phyloP scores from a whole-genome alignment of 2,329 filamentous ascomycete species.

The Magnaporthiopsis poae region DNA sequence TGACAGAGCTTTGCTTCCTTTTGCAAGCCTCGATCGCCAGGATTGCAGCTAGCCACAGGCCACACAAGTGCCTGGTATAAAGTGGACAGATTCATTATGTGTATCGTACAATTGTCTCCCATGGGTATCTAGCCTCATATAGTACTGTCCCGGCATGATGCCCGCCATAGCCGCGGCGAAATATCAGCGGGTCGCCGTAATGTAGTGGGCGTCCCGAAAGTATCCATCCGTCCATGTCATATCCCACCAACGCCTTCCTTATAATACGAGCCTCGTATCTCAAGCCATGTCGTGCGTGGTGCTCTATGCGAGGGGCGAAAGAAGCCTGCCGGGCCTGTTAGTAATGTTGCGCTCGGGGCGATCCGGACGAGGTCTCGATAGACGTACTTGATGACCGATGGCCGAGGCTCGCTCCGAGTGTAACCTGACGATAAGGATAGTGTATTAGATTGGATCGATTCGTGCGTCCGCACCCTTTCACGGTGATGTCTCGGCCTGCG shows the following conservation, averaged over 20 bases:
- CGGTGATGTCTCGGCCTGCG: neutral
- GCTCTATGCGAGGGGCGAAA: conserved; percentile 53
- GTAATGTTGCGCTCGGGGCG: neutral
- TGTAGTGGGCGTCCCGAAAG: too few species aligned
- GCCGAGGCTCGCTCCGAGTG: conserved; percentile 84
- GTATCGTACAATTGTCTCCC: neutral
- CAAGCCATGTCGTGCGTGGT: neutral
- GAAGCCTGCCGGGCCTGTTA: conserved; percentile 35
- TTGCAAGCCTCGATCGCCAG: neutral
- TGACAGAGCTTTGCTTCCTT: neutral
- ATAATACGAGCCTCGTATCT: neutral
- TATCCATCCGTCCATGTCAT: neutral
- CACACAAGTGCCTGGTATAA: neutral
- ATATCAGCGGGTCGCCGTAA: neutral
- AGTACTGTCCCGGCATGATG: neutral
- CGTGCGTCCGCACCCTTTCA: conserved; percentile 1
- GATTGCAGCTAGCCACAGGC: neutral
- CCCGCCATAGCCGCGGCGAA: neutral
- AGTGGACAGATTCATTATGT: neutral
- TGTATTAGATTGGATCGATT: conserved; percentile 18
- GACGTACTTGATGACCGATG: conserved; percentile 53
- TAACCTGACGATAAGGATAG: conserved; percentile 51
- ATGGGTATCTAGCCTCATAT: neutral
- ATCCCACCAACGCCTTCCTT: neutral
- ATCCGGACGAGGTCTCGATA: neutral